These are phyloP conservation scores for Saccharomycopsis olivae DNA, from an alignment of 805 yeast genomes.

Conservation along the genomic window DNA sequence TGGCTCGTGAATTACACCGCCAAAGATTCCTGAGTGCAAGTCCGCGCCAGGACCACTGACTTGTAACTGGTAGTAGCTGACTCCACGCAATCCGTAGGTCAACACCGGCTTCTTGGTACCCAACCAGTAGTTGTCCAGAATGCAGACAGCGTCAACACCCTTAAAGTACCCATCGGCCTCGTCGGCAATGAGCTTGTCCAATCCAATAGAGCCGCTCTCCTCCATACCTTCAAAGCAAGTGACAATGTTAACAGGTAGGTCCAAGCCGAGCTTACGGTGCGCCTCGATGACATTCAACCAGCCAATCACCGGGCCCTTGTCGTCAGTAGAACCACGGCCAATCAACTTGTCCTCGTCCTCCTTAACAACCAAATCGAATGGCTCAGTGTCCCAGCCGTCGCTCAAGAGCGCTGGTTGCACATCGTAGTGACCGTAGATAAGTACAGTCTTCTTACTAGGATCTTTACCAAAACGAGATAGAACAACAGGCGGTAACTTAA, in stretches of 20 bases:
- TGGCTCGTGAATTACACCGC: constrained; percentile 96
- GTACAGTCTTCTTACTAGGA: constrained; percentile 74
- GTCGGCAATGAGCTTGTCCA: constrained; percentile 68
- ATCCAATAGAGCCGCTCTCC: constrained; percentile 90
- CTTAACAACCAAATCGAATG: constrained; percentile 56
- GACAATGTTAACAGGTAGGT: constrained; percentile 85
- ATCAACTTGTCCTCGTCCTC: constrained; percentile 60
- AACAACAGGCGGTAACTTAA: constrained; percentile 90
- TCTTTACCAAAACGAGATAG: constrained; percentile 79
- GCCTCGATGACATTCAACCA: constrained; percentile 94
- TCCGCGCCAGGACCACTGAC: constrained; percentile 93
- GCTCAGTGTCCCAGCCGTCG: constrained; percentile 96
- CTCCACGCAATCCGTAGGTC: constrained; percentile 96
- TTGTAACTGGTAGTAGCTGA: constrained; percentile 78
- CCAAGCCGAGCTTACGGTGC: constrained; percentile 72
- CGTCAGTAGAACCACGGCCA: constrained; percentile 96
- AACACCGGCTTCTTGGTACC: constrained; percentile 95
- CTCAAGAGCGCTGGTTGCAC: constrained; percentile 91
- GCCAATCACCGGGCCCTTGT: constrained; percentile 95
- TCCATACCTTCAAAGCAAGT: constrained; percentile 99
- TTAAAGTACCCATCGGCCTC: constrained; percentile 79
- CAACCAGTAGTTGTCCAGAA: constrained; percentile 96
- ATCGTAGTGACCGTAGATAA: constrained; percentile 95
- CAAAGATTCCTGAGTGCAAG: constrained; percentile 93
- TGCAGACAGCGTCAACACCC: constrained; percentile 88